phyloP scores from a whole-genome alignment of 169 alveolate genomes.

The Plasmodium knowlesi region DNA sequence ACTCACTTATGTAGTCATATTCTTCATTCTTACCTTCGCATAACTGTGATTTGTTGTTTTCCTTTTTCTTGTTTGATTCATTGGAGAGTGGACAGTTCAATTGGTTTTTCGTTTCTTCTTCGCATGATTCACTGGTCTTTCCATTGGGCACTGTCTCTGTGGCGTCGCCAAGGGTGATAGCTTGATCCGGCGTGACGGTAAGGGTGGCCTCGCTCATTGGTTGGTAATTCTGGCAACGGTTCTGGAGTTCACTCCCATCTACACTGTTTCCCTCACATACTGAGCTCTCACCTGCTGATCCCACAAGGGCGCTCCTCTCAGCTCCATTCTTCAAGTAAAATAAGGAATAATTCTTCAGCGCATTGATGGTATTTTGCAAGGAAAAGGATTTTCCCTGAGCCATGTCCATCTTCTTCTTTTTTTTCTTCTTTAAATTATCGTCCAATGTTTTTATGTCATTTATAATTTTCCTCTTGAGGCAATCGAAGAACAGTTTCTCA shows the following conservation, averaged over 20 bases:
- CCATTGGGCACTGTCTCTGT: neutral
- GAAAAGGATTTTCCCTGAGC: constrained; percentile 5
- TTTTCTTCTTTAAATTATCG: constrained; percentile 41
- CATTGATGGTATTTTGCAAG: constrained; percentile 51
- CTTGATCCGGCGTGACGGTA: neutral
- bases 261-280: too few relatives aligned
- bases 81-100: neutral
- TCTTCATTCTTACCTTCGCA: constrained; percentile 24
- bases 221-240: neutral
- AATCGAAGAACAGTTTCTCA: constrained; percentile 49
- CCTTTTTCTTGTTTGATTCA: neutral
- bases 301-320: neutral
- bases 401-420: neutral
- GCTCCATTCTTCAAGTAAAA: constrained; percentile 10
- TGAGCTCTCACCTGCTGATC: too few relatives aligned
- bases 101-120: neutral
- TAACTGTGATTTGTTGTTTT: neutral
- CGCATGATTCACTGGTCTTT: neutral
- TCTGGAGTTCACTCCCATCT: neutral
- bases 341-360: constrained; percentile 30
- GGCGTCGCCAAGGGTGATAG: neutral
- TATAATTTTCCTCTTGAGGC: constrained; percentile 41
- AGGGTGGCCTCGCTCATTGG: neutral
- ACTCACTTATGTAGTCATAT: constrained; percentile 52
- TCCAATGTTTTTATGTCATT: constrained; percentile 62